Evolutionary conservation across 1,284 basidiomycete genomes (phyloP), one percentile per base, ranked within the genome.

Genomic region (Heterobasidion parviporum): DNA sequence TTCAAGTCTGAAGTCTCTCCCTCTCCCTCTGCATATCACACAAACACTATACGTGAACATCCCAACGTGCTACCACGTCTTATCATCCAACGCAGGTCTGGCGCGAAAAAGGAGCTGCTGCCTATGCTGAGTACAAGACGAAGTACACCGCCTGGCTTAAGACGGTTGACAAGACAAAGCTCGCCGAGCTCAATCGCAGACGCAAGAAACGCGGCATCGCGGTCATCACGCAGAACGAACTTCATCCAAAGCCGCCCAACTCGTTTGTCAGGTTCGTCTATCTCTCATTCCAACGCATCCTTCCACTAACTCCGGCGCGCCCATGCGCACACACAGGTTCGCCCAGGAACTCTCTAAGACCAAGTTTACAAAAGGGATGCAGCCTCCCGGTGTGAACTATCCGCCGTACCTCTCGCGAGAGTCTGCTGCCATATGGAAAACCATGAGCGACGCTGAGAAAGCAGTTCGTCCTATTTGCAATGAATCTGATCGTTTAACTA

Each of bases 361-460:
- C 26, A 26, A 26, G 26, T 26, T 26, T 26, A 26, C 5, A 26
- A 26, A 26, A 26, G 26, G 26, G 26, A 26, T 26, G 26, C 26
- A 26, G 26, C 26, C 26, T 26, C 26, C 26, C 26, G 26, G 26
- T 26, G 26, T 26, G 26, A 26, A 26, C 26, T 26, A 26, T 26
- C 26, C 26, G 26, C 26, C 26, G 5, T 41, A 41, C 38, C n/a
- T 41, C 38, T n/a, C n/a, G 16, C 35, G 8, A 43, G 8, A 9
- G 47, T 26, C 16, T 10, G 1, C 26, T 32, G 16, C 35, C 10
- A 15, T 50, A 20, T 61, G 60, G 60, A 52, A 5, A 26, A 41
- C 34, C 45, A 33, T 61, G 56, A 54, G 56, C 45, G 59, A 57
- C 34, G 49, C 26, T 8, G 60, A 61, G 54, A 60, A 52, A 48